A percentile compares a stretch with the other conserved stretches of the same genome.
Evolutionary conservation across 148 eudicot genomes (phyloP).

Genomic region (Silene conica): DNA sequence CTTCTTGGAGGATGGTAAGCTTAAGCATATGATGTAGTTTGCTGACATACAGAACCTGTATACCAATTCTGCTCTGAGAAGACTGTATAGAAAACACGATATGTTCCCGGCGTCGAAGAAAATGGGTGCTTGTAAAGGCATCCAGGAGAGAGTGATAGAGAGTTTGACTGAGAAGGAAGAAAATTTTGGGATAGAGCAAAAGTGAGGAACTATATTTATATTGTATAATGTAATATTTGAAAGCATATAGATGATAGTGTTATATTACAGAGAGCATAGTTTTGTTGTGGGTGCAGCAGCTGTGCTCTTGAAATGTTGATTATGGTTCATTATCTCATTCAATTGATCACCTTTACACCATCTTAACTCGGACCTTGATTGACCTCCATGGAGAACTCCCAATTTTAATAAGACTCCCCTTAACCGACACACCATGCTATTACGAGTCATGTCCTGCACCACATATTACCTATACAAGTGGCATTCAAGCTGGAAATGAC

Average conservation of each 20-base stretch:
- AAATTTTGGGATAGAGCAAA: not conserved
- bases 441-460: too few relatives aligned
- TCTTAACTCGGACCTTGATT: too few relatives aligned
- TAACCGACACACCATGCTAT: too few relatives aligned
- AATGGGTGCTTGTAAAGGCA: not conserved
- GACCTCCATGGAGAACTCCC: too few relatives aligned
- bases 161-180: not conserved
- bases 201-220: not conserved
- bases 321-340: not conserved
- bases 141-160: not conserved
- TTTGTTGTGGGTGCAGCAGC: not conserved
- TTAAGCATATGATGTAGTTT: conserved; percentile 15
- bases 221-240: not conserved
- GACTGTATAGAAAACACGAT: conserved; percentile 11
- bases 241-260: not conserved
- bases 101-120: not conserved
- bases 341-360: too few relatives aligned
- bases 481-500: too few relatives aligned
- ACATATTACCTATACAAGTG: too few relatives aligned
- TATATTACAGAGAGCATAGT: not conserved
- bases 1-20: conserved; percentile 27
- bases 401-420: too few relatives aligned
- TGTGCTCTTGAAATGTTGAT: not conserved
- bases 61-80: conserved; percentile 1
- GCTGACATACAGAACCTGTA: not conserved